A percentile compares a stretch with the other conserved stretches of the same genome.
Conservation (phyloP, 2,329 filamentous ascomycete species). For the Cladophialophora chaetospira region DNA sequence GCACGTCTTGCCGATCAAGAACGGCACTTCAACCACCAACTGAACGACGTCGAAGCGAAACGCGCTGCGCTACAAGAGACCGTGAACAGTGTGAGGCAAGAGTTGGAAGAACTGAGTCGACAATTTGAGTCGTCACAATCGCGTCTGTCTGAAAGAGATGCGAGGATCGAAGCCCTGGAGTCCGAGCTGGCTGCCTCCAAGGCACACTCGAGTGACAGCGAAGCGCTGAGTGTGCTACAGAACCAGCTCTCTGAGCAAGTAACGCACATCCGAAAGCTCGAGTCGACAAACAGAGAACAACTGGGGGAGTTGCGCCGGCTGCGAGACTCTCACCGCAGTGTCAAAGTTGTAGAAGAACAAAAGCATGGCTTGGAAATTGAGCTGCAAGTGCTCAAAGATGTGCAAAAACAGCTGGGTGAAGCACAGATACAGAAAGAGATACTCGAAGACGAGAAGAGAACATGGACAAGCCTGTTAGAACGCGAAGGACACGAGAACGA, state of each 20-base stretch:
- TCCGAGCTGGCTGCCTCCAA: slow-evolving; percentile 81
- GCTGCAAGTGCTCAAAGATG: slow-evolving; percentile 70
- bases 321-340: slow-evolving; percentile 78
- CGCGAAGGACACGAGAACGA: slow-evolving; percentile 65
- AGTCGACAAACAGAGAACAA: slow-evolving; percentile 78
- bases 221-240: slow-evolving; percentile 82
- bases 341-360: slow-evolving; percentile 93
- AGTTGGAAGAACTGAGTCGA: slow-evolving; percentile 57
- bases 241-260: slow-evolving; percentile 89
- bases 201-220: slow-evolving; percentile 81
- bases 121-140: slow-evolving; percentile 65
- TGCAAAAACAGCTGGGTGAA: slow-evolving; percentile 78
- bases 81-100: slow-evolving; percentile 52
- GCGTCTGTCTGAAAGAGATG: slow-evolving; percentile 68
- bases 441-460: slow-evolving; percentile 81
- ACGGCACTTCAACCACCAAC: slow-evolving; percentile 63
- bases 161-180: slow-evolving; percentile 72
- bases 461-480: slow-evolving; percentile 85
- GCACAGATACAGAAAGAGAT: slow-evolving; percentile 79
- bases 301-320: slow-evolving; percentile 76
- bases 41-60: slow-evolving; percentile 63
- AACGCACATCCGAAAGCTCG: slow-evolving; percentile 81
- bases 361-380: slow-evolving; percentile 80
- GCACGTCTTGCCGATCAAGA: slow-evolving; percentile 71
- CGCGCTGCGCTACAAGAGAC: slow-evolving; percentile 60